A percentile compares a stretch with the other conserved stretches of the same genome.
Conservation (phyloP, 306 rosid species). For the Echinosophora koreensis region DNA sequence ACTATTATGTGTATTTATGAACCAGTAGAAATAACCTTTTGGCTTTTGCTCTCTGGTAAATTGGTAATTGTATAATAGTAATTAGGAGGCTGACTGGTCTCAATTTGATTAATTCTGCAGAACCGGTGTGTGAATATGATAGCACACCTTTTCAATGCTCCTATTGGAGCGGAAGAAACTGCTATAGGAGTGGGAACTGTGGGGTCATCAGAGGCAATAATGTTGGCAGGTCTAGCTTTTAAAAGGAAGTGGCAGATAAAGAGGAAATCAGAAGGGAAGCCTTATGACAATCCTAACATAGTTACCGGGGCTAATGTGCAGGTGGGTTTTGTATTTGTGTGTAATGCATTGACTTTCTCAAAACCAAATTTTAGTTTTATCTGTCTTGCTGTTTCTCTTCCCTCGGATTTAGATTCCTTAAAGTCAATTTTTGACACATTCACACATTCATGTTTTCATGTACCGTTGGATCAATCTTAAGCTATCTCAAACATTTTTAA, state of each 20-base stretch:
- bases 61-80: neutral
- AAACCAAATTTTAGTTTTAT: too few species aligned
- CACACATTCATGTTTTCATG: too few species aligned
- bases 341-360: too few species aligned
- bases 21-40: too few species aligned
- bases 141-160: slow-evolving; percentile 80
- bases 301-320: slow-evolving; percentile 97
- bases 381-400: too few species aligned
- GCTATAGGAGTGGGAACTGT: slow-evolving; percentile 94
- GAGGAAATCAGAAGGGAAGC: slow-evolving; percentile 79
- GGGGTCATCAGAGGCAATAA: slow-evolving; percentile 96
- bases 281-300: slow-evolving; percentile 83
- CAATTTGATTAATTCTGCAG: slow-evolving; percentile 52
- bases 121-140: slow-evolving; percentile 96
- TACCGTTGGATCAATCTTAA: too few species aligned
- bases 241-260: slow-evolving; percentile 87
- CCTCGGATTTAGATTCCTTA: too few species aligned
- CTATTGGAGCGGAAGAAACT: slow-evolving; percentile 64
- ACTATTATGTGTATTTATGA: too few species aligned
- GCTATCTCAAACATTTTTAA: too few species aligned
- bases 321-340: slow-evolving; percentile 45
- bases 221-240: slow-evolving; percentile 93
- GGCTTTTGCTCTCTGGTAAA: too few species aligned
- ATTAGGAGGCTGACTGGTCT: neutral
- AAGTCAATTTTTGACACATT: too few species aligned